phyloP scores from a whole-genome alignment of 2,329 filamentous ascomycete species.

The Talaromyces pinophilus region DNA sequence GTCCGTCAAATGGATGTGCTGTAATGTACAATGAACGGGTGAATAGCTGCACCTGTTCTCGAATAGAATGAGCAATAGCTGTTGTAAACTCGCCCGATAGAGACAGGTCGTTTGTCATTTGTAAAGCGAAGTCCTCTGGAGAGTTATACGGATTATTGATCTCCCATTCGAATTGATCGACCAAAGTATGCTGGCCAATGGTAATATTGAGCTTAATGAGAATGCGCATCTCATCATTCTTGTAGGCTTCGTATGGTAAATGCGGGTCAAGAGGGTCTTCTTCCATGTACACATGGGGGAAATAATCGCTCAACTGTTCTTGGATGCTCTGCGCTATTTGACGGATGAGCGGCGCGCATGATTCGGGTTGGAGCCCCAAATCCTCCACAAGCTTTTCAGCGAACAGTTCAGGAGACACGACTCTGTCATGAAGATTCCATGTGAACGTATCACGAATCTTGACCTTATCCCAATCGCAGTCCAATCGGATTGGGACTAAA shows the following conservation, averaged over 20 bases:
- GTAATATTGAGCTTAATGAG: conserved; percentile 96
- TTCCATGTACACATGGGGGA: conserved; percentile 84
- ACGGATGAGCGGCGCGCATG: conserved; percentile 57
- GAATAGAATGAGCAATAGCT: conserved; percentile 95
- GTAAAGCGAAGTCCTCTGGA: conserved; percentile 87
- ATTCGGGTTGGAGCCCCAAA: conserved; percentile 70
- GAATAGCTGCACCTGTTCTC: conserved; percentile 93
- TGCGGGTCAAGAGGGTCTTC: conserved; percentile 89
- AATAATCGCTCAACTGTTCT: conserved; percentile 90
- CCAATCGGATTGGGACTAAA: conserved; percentile 83
- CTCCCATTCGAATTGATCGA: conserved; percentile 99
- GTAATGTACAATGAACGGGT: conserved; percentile 90
- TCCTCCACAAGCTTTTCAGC: conserved; percentile 90
- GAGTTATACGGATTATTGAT: conserved; percentile 94
- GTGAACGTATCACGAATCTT: conserved; percentile 96
- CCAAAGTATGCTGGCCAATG: conserved; percentile 87
- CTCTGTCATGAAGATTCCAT: conserved; percentile 93
- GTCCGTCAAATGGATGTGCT: conserved; percentile 91
- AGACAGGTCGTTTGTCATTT: conserved; percentile 86
- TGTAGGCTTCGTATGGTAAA: conserved; percentile 88
- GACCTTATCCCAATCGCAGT: conserved; percentile 94
- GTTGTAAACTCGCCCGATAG: conserved; percentile 95
- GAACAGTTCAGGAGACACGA: conserved; percentile 77
- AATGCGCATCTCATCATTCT: conserved; percentile 98
- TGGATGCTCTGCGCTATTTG: conserved; percentile 71